Conservation (phyloP, 2,329 filamentous ascomycete species). For the Mycogone perniciosa region DNA sequence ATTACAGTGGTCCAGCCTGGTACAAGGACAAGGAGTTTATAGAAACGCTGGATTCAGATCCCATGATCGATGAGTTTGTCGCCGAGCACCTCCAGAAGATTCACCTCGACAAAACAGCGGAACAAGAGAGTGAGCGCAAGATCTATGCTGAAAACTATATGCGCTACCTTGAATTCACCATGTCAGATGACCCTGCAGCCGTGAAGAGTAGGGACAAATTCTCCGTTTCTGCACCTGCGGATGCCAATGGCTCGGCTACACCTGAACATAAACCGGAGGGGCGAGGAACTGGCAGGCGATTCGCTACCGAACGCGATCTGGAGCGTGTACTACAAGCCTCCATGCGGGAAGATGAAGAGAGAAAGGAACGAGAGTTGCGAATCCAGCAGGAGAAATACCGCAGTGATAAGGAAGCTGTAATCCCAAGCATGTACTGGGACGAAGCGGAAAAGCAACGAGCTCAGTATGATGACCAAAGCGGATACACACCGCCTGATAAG, state of each 20-base stretch:
- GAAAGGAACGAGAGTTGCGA: conserved; percentile 58
- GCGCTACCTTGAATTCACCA: conserved; percentile 48
- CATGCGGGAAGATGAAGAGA: conserved; percentile 62
- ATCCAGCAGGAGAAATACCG: conserved; percentile 64
- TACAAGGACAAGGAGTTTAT: conserved; percentile 41
- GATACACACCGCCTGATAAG: conserved; percentile 57
- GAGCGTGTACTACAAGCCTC: conserved; percentile 68
- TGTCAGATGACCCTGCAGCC: conserved; percentile 49
- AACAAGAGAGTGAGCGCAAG: conserved; percentile 35
- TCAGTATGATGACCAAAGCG: conserved; percentile 59
- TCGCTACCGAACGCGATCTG: conserved; percentile 66
- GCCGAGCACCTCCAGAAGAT: conserved; percentile 39
- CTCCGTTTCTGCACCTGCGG: conserved; percentile 33
- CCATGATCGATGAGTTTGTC: conserved; percentile 40
- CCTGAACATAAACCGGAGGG: conserved; percentile 53
- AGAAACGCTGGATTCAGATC: conserved; percentile 34
- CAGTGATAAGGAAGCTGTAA: conserved; percentile 68
- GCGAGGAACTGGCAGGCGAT: conserved; percentile 48
- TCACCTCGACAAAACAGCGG: conserved; percentile 27
- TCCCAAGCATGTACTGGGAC: conserved; percentile 64
- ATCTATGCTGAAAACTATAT: conserved; percentile 44
- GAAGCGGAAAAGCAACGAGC: conserved; percentile 52
- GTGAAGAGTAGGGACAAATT: conserved; percentile 51
- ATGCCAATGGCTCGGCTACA: conserved; percentile 31
- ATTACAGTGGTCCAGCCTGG: conserved; percentile 42